Conservation (phyloP, 805 yeast species). For the Kluyveromyces lactis region DNA sequence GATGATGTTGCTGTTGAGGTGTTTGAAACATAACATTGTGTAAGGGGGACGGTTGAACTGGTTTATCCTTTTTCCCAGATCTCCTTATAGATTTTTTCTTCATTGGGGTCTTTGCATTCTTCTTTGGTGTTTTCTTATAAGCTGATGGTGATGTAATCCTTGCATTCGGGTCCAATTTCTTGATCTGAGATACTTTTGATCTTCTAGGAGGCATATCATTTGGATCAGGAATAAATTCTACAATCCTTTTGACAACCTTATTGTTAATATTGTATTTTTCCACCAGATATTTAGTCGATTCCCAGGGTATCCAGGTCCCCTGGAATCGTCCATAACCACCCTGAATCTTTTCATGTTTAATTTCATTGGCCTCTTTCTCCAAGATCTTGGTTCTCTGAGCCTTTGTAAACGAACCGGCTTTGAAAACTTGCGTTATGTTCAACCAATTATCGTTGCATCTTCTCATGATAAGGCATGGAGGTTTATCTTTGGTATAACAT, state of each 20-base stretch:
- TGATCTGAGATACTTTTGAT: constrained; percentile 28
- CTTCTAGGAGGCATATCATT: constrained; percentile 37
- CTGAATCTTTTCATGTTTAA: constrained; percentile 69
- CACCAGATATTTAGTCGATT: constrained; percentile 52
- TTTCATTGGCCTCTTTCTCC: constrained; percentile 65
- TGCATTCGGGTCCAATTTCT: constrained; percentile 25
- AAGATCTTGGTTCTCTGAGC: constrained; percentile 70
- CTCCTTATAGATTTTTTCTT: constrained; percentile 7
- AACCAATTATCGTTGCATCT: constrained; percentile 91
- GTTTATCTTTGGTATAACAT: constrained; percentile 49
- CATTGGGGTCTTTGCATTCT: constrained; percentile 9
- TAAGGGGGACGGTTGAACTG: constrained; percentile 24
- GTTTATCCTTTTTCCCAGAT: constrained; percentile 10
- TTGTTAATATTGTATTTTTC: constrained; percentile 43
- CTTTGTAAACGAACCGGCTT: constrained; percentile 70
- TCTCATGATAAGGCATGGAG: constrained; percentile 51
- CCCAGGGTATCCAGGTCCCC: constrained; percentile 79
- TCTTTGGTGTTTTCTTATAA: constrained; percentile 28
- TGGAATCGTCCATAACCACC: constrained; percentile 83
- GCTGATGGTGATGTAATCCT: constrained; percentile 28
- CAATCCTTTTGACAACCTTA: constrained; percentile 40
- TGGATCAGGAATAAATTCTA: constrained; percentile 45
- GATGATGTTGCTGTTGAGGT: constrained; percentile 23
- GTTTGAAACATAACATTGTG: constrained; percentile 28
- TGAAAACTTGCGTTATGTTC: constrained; percentile 74